phyloP scores from a whole-genome alignment of 768 basidiomycete species.

The Trametes maxima region DNA sequence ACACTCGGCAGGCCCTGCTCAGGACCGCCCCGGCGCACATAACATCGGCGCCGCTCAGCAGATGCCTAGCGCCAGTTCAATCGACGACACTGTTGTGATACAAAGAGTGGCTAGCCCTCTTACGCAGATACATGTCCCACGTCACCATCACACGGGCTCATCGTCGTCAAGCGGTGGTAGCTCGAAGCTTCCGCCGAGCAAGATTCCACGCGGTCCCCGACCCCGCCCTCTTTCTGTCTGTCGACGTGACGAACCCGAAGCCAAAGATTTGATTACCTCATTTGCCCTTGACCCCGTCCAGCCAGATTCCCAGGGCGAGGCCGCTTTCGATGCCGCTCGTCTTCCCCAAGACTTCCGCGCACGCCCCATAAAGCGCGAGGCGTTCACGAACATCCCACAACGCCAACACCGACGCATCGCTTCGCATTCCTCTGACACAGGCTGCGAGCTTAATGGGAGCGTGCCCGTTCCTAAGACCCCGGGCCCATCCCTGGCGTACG shows the following conservation, averaged over 20 bases:
- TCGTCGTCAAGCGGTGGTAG: slow-evolving; percentile 4
- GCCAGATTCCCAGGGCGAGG: too few relatives aligned
- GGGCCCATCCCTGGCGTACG: neutral
- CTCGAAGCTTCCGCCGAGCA: slow-evolving; percentile 18
- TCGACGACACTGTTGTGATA: neutral
- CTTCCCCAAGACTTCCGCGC: neutral
- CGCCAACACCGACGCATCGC: slow-evolving; percentile 28
- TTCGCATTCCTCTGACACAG: slow-evolving; percentile 18
- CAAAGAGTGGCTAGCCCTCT: neutral
- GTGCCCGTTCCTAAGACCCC: neutral
- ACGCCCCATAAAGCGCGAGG: slow-evolving; percentile 18
- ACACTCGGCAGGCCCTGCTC: neutral
- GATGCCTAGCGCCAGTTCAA: neutral
- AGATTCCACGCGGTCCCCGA: slow-evolving; percentile 30
- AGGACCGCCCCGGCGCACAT: neutral
- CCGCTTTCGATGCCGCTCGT: neutral
- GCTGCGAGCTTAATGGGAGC: neutral
- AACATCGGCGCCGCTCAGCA: neutral
- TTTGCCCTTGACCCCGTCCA: too few relatives aligned
- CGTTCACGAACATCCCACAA: slow-evolving; percentile 38
- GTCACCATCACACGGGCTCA: slow-evolving; percentile 10
- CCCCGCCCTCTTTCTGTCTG: slow-evolving; percentile 17
- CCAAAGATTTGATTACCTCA: neutral
- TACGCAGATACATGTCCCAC: neutral
- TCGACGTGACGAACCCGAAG: neutral